Percentiles rank a stretch among this genome's conserved stretches.
Conservation (phyloP, 352 stramenopile species). For the Phytophthora hibernalis region DNA sequence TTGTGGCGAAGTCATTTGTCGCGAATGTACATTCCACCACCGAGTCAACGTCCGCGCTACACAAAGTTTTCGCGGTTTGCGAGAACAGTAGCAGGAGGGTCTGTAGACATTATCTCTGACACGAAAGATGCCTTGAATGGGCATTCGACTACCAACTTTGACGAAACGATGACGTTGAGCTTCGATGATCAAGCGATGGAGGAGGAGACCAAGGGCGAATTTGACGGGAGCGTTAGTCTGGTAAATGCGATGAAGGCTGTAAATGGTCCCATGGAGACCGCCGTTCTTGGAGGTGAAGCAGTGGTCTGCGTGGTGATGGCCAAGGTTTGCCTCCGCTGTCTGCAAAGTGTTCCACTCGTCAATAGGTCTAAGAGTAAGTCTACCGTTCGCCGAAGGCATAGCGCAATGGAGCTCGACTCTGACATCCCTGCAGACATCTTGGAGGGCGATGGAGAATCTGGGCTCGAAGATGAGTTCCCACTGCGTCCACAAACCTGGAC, state of each 20-base stretch:
- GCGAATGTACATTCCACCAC: slow-evolving; percentile 55
- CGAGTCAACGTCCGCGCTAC: slow-evolving; percentile 49
- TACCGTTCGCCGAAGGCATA: slow-evolving; percentile 31
- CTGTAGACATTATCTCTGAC: slow-evolving; percentile 23
- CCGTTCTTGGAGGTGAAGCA: slow-evolving; percentile 29
- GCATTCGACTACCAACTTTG: slow-evolving; percentile 20
- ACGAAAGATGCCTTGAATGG: slow-evolving; percentile 15
- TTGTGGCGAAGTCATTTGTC: slow-evolving; percentile 74
- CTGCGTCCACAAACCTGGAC: slow-evolving; percentile 39
- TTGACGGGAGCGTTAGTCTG: slow-evolving; percentile 35
- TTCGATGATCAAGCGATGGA: slow-evolving; percentile 37
- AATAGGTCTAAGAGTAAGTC: slow-evolving; percentile 41
- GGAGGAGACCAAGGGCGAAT: slow-evolving; percentile 21
- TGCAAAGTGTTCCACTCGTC: slow-evolving; percentile 56
- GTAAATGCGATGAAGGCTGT: slow-evolving; percentile 39
- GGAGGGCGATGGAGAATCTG: slow-evolving; percentile 6
- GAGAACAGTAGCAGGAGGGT: slow-evolving; percentile 21
- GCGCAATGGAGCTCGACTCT: slow-evolving; percentile 21
- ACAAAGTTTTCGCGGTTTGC: slow-evolving; percentile 34
- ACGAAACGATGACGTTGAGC: slow-evolving; percentile 42
- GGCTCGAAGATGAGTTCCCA: slow-evolving; percentile 3
- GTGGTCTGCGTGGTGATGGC: slow-evolving; percentile 55
- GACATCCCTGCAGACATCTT: slow-evolving; percentile 2
- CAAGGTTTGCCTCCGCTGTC: slow-evolving; percentile 68
- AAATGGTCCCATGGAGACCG: slow-evolving; percentile 29